These are phyloP conservation scores for Dactylellina drechsleri DNA, from an alignment of 2,329 filamentous ascomycete genomes.

Conservation along the genomic window DNA sequence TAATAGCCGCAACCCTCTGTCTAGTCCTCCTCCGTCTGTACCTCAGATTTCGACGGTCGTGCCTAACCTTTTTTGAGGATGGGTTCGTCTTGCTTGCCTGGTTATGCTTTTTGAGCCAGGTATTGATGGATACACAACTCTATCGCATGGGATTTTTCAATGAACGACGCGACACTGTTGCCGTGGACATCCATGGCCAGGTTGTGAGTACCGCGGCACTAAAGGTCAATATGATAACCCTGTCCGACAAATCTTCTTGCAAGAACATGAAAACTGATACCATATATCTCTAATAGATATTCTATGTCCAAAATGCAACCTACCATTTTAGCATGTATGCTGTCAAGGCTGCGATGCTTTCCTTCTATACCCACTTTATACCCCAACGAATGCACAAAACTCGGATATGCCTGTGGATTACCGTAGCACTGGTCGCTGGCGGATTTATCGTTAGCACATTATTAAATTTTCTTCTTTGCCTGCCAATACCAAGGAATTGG, in stretches of 20 bases:
- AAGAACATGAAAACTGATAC: background rate
- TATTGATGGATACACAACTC: slow-evolving; percentile 21
- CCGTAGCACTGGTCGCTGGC: background rate
- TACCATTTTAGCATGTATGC: slow-evolving; percentile 49
- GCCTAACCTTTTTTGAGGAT: slow-evolving; percentile 41
- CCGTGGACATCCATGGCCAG: slow-evolving; percentile 15
- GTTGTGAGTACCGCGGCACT: background rate
- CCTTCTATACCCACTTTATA: slow-evolving; percentile 39
- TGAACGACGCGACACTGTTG: slow-evolving; percentile 6
- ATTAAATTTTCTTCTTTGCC: slow-evolving; percentile 31
- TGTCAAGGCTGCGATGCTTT: slow-evolving; percentile 43
- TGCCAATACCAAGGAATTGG: slow-evolving; percentile 49
- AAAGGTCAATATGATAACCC: slow-evolving; percentile 20
- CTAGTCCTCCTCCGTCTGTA: slow-evolving; percentile 42
- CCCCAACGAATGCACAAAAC: slow-evolving; percentile 40
- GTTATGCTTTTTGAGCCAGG: slow-evolving; percentile 41
- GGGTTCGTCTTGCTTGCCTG: slow-evolving; percentile 43
- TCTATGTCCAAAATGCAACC: slow-evolving; percentile 39
- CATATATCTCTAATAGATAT: slow-evolving; percentile 22
- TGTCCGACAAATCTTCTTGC: background rate
- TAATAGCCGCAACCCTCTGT: slow-evolving; percentile 28
- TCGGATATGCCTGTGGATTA: slow-evolving; percentile 34
- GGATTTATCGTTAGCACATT: slow-evolving; percentile 35
- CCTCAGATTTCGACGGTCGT: slow-evolving; percentile 16
- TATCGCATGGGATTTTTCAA: slow-evolving; percentile 35